These are phyloP conservation scores for Herpotrichia juniperi DNA, from an alignment of 2,329 filamentous ascomycete genomes.

Conservation along the genomic window DNA sequence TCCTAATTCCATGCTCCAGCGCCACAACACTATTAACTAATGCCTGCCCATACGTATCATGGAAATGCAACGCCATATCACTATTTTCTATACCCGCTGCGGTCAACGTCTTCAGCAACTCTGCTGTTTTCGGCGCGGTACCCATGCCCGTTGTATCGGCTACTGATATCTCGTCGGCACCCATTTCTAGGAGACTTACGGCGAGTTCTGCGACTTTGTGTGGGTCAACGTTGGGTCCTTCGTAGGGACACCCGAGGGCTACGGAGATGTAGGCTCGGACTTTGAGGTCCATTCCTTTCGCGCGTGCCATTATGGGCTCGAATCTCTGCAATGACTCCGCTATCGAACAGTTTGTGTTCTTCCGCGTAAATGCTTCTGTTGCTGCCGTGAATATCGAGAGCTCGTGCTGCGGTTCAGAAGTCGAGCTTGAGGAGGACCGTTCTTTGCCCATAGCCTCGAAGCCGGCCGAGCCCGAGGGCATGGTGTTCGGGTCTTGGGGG, in stretches of 20 bases:
- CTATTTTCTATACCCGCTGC: constrained; percentile 71
- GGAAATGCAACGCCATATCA: constrained; percentile 83
- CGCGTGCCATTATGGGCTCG: constrained; percentile 70
- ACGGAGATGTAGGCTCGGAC: constrained; percentile 77
- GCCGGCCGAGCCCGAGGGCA: constrained; percentile 44
- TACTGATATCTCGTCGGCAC: constrained; percentile 87
- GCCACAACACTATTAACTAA: constrained; percentile 81
- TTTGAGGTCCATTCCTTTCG: constrained; percentile 68
- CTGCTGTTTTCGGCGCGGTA: constrained; percentile 72
- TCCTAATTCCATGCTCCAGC: constrained; percentile 76
- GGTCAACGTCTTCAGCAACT: constrained; percentile 68
- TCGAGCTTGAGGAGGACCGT: constrained; percentile 9
- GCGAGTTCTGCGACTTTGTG: constrained; percentile 67
- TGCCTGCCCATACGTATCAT: constrained; percentile 87
- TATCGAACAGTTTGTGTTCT: constrained; percentile 83
- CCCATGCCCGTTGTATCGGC: constrained; percentile 93
- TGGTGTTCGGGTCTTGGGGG: constrained; percentile 49
- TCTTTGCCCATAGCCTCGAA: constrained; percentile 38
- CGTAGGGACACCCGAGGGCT: constrained; percentile 79
- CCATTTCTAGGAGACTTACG: constrained; percentile 76
- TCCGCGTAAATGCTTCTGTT: constrained; percentile 78
- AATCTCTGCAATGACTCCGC: constrained; percentile 74
- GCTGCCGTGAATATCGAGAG: constrained; percentile 83
- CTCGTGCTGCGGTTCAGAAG: constrained; percentile 52
- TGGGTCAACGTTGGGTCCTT: constrained; percentile 66